These are phyloP conservation scores for Pterocarpus santalinus DNA, from an alignment of 306 rosid species.

Conservation along the genomic window DNA sequence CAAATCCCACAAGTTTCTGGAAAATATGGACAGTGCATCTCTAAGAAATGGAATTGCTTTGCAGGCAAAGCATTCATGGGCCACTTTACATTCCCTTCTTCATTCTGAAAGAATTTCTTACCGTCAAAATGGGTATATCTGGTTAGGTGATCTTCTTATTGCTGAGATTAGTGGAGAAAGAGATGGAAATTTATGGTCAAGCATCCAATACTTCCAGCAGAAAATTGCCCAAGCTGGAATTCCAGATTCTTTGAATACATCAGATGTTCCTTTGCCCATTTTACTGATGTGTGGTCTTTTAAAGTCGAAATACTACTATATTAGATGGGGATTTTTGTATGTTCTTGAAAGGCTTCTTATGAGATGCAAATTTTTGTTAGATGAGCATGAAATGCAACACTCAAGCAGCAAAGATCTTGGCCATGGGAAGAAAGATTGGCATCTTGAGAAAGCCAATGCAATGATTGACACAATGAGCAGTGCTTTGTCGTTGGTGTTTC, in stretches of 20 bases:
- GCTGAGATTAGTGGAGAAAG: constrained; percentile 84
- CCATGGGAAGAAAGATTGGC: constrained; percentile 63
- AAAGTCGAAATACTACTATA: constrained; percentile 77
- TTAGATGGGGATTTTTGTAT: constrained; percentile 96
- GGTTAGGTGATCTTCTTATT: constrained; percentile 97
- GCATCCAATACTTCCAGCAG: constrained; percentile 77
- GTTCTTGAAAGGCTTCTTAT: constrained; percentile 96
- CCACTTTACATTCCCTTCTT: constrained; percentile 92
- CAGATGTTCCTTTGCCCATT: constrained; percentile 82
- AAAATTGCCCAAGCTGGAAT: constrained; percentile 71
- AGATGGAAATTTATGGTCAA: constrained; percentile 76
- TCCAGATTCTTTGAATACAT: constrained; percentile 71
- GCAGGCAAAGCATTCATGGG: constrained; percentile 83
- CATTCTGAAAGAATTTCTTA: constrained; percentile 90
- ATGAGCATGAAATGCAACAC: constrained; percentile 79
- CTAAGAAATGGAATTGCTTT: constrained; percentile 72
- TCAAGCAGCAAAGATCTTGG: constrained; percentile 58
- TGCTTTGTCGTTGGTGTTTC: constrained; percentile 83
- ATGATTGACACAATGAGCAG: constrained; percentile 95
- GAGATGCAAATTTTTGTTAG: constrained; percentile 94
- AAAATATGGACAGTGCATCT: constrained; percentile 68
- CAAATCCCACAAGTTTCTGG: constrained; percentile 77
- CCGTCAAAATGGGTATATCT: constrained; percentile 86
- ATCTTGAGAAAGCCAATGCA: constrained; percentile 93
- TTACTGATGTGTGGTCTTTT: constrained; percentile 92